Evolutionary conservation across 2,329 filamentous ascomycete species (phyloP).

Genomic region (Aspergillus aculeatinus): DNA sequence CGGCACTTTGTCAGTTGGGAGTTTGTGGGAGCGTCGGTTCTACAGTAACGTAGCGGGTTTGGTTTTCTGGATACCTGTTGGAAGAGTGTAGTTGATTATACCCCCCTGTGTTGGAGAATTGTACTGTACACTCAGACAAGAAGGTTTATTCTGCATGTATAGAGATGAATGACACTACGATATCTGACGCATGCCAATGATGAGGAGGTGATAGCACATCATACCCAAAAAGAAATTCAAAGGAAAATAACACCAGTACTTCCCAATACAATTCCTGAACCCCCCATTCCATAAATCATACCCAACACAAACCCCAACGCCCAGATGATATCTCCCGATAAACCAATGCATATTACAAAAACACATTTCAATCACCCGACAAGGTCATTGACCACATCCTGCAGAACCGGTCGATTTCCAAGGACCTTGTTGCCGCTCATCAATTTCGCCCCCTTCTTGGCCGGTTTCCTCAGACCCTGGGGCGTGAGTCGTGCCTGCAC

Average conservation of each 20-base stretch:
- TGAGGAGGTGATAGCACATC: neutral
- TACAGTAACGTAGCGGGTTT: constrained; percentile 10
- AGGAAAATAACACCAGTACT: neutral
- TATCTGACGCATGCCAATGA: no score
- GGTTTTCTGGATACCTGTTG: neutral
- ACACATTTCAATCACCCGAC: constrained; percentile 25
- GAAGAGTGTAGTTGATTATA: neutral
- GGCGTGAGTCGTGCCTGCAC: constrained; percentile 27
- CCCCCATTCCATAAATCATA: constrained; percentile 4
- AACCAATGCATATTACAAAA: constrained; percentile 6
- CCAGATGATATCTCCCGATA: neutral
- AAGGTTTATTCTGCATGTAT: no score
- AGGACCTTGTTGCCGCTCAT: constrained; percentile 55
- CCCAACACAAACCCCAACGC: constrained; percentile 8
- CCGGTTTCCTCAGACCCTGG: constrained; percentile 51
- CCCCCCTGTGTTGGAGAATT: neutral
- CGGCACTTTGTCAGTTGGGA: constrained; percentile 41
- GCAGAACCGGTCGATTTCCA: constrained; percentile 66
- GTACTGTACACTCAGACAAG: no score
- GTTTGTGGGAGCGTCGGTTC: constrained; percentile 31
- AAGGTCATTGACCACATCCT: constrained; percentile 73
- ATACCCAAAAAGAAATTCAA: neutral
- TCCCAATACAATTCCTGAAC: neutral
- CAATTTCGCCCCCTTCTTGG: constrained; percentile 59
- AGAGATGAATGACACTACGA: no score